Evolutionary conservation across 768 basidiomycete species (phyloP), one percentile per base, ranked within the genome.

Genomic region (Hydnomerulius pinastri): DNA sequence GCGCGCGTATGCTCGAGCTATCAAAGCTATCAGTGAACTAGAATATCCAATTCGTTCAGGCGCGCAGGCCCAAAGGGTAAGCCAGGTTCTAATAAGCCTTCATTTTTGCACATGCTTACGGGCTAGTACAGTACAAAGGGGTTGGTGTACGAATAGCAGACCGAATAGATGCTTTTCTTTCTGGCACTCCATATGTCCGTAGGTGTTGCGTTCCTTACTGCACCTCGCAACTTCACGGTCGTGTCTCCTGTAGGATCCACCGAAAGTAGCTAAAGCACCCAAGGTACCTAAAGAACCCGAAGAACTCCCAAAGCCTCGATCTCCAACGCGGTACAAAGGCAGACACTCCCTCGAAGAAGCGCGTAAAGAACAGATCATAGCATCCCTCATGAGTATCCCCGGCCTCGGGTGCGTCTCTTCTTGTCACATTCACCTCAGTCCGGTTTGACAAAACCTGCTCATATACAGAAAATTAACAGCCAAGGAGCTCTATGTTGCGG

Each of bases 1-100:
- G 15, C 71, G 73, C 46, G 78, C 81, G 18, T 82, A 78, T 54
- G 64, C 67, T 37, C 72, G 64, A 48, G 81, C 81, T 3, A 79
- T 83, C 46, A 65, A 63, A 7, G 66, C 65, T 25, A 70, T 83
- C 37, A 54, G 65, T 24, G 55, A 65, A 32, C 56, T 80, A 3
- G 62, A 76, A 15, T 62, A 71, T 48, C 76, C 77, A 42, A 71
- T 82, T 45, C 69, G 60, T 36, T 73, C 77, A 6, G 74, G 69
- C 29, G 68, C 68, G 29, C 77, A 82, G 47, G 70, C 76, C 17
- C 40, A 25, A 21, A 43, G 60, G 52, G 66, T 55, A 61, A 58
- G 65, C 53, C n/a, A n/a, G 9, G 39, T 43, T 53, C 15, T 35
- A 9, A 15, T 15, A 8, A 21, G 8, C 2, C 15, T 35, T 20